Evolutionary conservation across 805 yeast genomes (phyloP), one percentile per base, ranked within the genome.

Genomic region (Yarrowia sp.): DNA sequence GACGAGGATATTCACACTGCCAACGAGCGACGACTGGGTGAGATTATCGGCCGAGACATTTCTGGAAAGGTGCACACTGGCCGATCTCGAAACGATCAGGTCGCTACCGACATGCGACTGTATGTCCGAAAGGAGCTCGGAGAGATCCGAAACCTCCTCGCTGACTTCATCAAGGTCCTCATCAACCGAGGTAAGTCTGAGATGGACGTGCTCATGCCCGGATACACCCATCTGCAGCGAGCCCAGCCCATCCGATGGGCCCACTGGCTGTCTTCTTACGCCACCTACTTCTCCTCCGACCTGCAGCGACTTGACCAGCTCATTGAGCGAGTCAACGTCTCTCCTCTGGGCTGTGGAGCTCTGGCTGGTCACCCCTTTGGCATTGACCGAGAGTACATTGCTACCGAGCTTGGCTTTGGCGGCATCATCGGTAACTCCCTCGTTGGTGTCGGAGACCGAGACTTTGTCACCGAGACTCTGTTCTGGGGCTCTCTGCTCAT

Each of bases 171-270:
- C 74, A 74, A 79, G 67, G 87, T 87, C 17, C 83, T 95, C 69
- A 73, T 86, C 47, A 81, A 81, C 65, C 85, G 99, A 74, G 97
- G 96, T 5, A 87, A 85, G 72, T 75, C 81, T 38, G 99, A 95
- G 78, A 89, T 95, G 66, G 96, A 89, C 71, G 89, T 88, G 17
- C 82, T 95, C 74, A 95, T 95, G 98, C 99, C 99, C 10, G 99
- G 99, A 48, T 95, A 95, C 80, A 95, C 99, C 13, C 99, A 95
- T 79, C 81, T 95, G 75, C 99, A 95, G 81, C 89, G 97, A 76
- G 98, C 98, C 1, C 99, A 92, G 78, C 99, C 99, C n/a, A 95
- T 95, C 73, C 86, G 99, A 79, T 95, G 99, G 99, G 82, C 98
- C 0, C 99, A 95, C 76, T 93, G 98, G 97, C 81, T 95, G 69